phyloP scores from a whole-genome alignment of 2,329 filamentous ascomycete genomes.

The Fusarium caatingaense region DNA sequence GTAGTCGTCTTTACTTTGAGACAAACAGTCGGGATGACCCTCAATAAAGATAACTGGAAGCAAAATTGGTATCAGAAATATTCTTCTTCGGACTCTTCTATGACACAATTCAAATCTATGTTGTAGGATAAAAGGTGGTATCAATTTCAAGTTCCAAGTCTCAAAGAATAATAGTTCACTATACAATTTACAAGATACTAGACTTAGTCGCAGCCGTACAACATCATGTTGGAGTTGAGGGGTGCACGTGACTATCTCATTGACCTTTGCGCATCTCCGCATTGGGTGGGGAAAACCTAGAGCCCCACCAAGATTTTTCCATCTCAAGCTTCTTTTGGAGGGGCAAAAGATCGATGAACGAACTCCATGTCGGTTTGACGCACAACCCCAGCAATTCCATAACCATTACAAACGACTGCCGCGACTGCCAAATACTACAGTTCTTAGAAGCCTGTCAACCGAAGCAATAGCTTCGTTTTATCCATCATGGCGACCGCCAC shows the following conservation, averaged over 20 bases:
- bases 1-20: not conserved
- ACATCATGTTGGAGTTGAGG: not conserved
- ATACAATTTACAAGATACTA: not conserved
- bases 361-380: conserved; percentile 6
- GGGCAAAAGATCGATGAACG: conserved; percentile 40
- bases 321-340: conserved; percentile 40
- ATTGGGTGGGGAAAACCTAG: conserved; percentile 33
- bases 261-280: conserved; percentile 34
- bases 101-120: not conserved
- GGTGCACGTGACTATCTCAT: conserved; percentile 23
- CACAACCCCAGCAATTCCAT: not conserved
- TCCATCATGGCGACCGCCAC: conserved; percentile 63
- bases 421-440: not conserved
- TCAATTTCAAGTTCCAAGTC: fast-evolving
- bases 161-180: not conserved
- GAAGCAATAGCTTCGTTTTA: not conserved
- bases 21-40: not conserved
- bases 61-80: not conserved
- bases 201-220: not conserved
- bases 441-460: not conserved
- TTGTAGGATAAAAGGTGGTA: fast-evolving
- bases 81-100: fast-evolving
- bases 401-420: not conserved
- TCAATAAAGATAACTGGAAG: not conserved
- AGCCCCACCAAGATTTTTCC: conserved; percentile 42